phyloP scores from a whole-genome alignment of 306 rosid genomes.

The Herpetospermum pedunculosum region DNA sequence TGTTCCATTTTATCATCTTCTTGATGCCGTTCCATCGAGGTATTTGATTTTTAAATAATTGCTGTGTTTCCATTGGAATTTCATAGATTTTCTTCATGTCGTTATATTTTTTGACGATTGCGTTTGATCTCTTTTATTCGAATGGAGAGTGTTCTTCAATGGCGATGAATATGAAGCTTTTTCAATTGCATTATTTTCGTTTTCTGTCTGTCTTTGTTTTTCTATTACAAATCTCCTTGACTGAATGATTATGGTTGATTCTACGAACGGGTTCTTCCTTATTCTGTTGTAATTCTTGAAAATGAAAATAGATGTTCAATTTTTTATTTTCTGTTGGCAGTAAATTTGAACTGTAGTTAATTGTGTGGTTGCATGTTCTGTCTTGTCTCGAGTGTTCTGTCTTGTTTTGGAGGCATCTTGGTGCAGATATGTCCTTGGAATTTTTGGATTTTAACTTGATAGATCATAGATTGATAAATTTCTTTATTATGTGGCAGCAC shows the following conservation, averaged over 20 bases:
- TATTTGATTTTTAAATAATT: background rate
- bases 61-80: background rate
- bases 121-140: background rate
- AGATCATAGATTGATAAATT: too few relatives aligned
- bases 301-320: background rate
- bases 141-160: background rate
- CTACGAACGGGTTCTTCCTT: background rate
- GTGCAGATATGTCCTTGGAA: slow-evolving; percentile 1
- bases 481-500: background rate
- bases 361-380: slow-evolving; percentile 11
- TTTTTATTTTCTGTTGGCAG: background rate
- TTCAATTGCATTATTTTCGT: background rate
- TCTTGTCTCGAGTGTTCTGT: background rate
- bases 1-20: background rate
- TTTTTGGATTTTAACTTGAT: background rate
- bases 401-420: background rate
- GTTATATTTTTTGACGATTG: background rate
- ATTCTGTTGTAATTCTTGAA: background rate
- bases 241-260: background rate
- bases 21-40: background rate
- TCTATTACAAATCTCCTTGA: background rate
- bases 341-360: background rate
- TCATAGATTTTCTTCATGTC: background rate
- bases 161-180: background rate
- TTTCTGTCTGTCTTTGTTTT: background rate